Evolutionary conservation across 108 stramenopile species (phyloP), one percentile per base, ranked within the genome.

Genomic region (Nannochloropsis salina): DNA sequence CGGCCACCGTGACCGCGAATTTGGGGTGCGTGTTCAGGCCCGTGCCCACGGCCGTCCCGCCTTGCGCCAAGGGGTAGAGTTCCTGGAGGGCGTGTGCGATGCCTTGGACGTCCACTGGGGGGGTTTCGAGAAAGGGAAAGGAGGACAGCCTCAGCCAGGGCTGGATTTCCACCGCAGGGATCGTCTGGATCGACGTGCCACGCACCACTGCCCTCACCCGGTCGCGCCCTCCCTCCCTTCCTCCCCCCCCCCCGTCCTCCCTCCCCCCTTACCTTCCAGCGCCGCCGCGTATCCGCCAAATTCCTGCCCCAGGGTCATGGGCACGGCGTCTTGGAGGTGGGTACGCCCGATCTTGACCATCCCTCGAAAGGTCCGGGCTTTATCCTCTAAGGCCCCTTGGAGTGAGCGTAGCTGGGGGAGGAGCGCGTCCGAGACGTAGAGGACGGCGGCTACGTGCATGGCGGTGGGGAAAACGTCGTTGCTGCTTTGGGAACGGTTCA

Each of bases 301-400:
- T 86, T 98, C 98, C 92, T 99, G 98, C 42, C 97, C 97, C 22
- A 99, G 92, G n/a, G 98, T 98, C 82, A 99, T 84, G 1, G 98
- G 98, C 15, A 96, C 97, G 40, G 98, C 98, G 90, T 99, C 98
- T 12, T 43, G 82, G 9, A 96, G 96, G 90, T 99, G 98, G 80
- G 98, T 99, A 44, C 98, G 92, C 18, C 98, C 98, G 85, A 98
- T 98, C 91, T 99, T 99, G 93, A 99, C 94, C 80, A 98, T 93
- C 81, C 88, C 86, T 15, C 92, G 83, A 84, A 94, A 99, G 83
- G 94, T 94, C 18, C 90, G 41, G 6, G 89, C 88, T 74, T 74
- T 74, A 15, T 74, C 61, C 61, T 74, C 61, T 2, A 74, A 3
- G 61, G 15, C 61, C 6, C 20, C 61, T 3, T 74, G 61, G 20